phyloP scores from a whole-genome alignment of 2,329 filamentous ascomycete genomes.

The Leptoxyphium fumago region DNA sequence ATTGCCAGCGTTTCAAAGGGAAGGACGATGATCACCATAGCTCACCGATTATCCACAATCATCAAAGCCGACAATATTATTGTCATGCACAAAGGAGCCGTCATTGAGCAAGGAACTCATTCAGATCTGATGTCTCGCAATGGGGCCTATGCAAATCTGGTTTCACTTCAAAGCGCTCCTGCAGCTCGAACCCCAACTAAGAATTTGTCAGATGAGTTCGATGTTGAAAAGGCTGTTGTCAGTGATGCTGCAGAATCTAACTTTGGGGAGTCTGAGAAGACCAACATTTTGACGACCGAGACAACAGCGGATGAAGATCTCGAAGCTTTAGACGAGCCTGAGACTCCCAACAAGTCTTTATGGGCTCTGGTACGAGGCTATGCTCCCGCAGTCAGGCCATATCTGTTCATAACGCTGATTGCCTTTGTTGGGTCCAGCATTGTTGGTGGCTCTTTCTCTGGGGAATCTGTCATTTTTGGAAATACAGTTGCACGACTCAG shows the following conservation, averaged over 20 bases:
- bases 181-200: no score
- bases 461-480: no score
- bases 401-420: no score
- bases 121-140: conserved; percentile 5
- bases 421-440: no score
- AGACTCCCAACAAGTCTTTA: no score
- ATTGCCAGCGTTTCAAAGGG: conserved; percentile 22
- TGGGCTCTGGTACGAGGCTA: no score
- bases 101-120: conserved; percentile 23
- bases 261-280: no score
- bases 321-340: no score
- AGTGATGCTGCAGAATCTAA: conserved; percentile 13
- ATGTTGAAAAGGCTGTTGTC: conserved; percentile 20
- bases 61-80: conserved; percentile 24
- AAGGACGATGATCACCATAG: conserved; percentile 26
- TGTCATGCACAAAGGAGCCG: conserved; percentile 22
- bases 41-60: conserved; percentile 24
- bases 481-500: no score
- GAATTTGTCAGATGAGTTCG: conserved; percentile 34
- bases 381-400: no score
- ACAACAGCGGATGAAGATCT: neutral
- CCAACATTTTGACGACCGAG: neutral
- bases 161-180: neutral
- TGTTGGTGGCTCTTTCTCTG: no score
- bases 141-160: conserved; percentile 2